phyloP scores from a whole-genome alignment of 106 monocot species.

The Iris macrosiphon region DNA sequence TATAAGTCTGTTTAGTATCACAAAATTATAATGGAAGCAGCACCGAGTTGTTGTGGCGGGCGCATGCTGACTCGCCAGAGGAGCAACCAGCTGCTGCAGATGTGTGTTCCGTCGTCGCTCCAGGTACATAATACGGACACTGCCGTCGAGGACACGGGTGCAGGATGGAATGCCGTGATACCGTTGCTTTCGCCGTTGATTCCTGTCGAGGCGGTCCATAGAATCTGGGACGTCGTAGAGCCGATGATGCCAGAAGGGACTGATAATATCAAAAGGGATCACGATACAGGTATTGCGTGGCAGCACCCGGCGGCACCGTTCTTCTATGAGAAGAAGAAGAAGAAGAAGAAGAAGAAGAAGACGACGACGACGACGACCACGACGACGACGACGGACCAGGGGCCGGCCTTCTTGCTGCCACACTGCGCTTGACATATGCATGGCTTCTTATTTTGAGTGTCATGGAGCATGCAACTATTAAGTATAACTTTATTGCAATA shows the following conservation, averaged over 20 bases:
- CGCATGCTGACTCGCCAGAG: not conserved
- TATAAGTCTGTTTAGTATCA: no score
- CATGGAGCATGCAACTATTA: no score
- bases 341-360: no score
- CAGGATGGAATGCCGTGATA: not conserved
- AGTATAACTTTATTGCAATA: no score
- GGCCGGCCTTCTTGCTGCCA: no score
- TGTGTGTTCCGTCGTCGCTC: not conserved
- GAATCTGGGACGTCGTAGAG: not conserved
- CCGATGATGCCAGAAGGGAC: not conserved
- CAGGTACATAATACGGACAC: slow-evolving; percentile 1
- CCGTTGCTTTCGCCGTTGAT: slow-evolving; percentile 1
- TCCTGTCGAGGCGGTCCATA: not conserved
- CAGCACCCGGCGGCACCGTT: not conserved
- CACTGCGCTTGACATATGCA: no score
- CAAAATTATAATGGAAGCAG: no score
- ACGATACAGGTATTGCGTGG: not conserved
- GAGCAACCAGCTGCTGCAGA: slow-evolving; percentile 1
- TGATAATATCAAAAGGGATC: not conserved
- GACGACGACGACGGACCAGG: not conserved
- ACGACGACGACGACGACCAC: no score
- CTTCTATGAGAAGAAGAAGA: no score
- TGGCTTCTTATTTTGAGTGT: no score
- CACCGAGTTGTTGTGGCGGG: not conserved
- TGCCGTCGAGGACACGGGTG: not conserved